Percentiles rank a stretch among this genome's conserved stretches.
Conservation (phyloP, 176 grass and related monocot genomes). For the Zoysia japonica region DNA sequence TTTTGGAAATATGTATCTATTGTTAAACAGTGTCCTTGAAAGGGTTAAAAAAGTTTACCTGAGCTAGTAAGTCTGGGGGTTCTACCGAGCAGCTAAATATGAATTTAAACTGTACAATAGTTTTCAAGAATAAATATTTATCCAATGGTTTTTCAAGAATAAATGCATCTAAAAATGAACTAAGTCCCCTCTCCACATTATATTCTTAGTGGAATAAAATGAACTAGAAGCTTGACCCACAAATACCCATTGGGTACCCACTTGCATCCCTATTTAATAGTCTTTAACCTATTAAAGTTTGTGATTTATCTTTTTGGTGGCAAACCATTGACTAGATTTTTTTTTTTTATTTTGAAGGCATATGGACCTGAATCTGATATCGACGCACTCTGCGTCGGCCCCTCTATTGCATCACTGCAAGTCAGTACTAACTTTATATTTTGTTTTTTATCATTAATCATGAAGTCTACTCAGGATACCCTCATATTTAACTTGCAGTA, state of each 20-base stretch:
- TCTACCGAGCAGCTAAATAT: constrained; percentile 27
- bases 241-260: too few relatives aligned
- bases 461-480: constrained; percentile 29
- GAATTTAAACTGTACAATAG: constrained; percentile 4
- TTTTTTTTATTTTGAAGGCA: constrained; percentile 52
- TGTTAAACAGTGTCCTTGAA: constrained; percentile 24
- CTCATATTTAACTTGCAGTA: constrained; percentile 46
- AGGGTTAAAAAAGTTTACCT: neutral
- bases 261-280: too few relatives aligned
- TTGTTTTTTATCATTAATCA: neutral
- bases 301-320: neutral
- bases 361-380: constrained; percentile 79
- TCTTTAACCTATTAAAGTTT: neutral
- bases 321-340: neutral
- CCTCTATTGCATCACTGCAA: constrained; percentile 58
- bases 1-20: constrained; percentile 31
- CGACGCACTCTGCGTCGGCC: constrained; percentile 67
- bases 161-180: too few relatives aligned
- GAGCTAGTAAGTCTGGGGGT: neutral
- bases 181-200: too few relatives aligned
- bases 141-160: neutral
- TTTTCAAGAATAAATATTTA: constrained; percentile 18
- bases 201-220: too few relatives aligned
- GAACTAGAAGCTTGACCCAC: too few relatives aligned
- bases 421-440: constrained; percentile 43